A percentile compares a stretch with the other conserved stretches of the same genome.
Conservation (phyloP, 2,329 filamentous ascomycete genomes). For the Talaromyces islandicus region DNA sequence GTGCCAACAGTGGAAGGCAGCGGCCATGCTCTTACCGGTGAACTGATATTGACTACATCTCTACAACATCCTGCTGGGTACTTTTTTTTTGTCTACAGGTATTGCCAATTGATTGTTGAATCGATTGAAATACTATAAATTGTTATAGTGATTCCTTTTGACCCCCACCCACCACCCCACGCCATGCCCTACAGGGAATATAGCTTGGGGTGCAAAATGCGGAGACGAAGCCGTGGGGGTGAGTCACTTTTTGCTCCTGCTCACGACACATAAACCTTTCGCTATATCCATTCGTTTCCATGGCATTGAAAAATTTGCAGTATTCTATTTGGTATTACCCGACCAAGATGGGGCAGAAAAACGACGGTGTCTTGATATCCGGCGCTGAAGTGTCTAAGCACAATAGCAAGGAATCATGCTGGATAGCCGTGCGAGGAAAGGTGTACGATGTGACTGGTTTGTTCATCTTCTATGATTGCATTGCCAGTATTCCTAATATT, state of each 20-base stretch:
- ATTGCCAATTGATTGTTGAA: neutral
- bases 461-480: neutral
- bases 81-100: neutral
- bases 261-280: neutral
- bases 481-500: neutral
- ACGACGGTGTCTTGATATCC: neutral
- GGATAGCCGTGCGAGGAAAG: conserved; percentile 47
- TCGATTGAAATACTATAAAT: neutral
- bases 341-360: neutral
- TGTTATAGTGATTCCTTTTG: neutral
- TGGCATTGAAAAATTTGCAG: neutral
- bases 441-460: conserved; percentile 46
- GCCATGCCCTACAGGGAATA: neutral
- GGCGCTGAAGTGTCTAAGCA: conserved; percentile 46
- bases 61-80: neutral
- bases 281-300: neutral
- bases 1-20: neutral
- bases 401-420: conserved; percentile 43
- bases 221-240: neutral
- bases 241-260: neutral
- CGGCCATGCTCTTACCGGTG: neutral
- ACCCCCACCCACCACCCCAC: neutral
- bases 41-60: neutral
- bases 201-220: neutral
- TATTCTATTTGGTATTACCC: neutral